Conservation (phyloP, 2,329 filamentous ascomycete genomes). For the Chaetothyriales sp. region DNA sequence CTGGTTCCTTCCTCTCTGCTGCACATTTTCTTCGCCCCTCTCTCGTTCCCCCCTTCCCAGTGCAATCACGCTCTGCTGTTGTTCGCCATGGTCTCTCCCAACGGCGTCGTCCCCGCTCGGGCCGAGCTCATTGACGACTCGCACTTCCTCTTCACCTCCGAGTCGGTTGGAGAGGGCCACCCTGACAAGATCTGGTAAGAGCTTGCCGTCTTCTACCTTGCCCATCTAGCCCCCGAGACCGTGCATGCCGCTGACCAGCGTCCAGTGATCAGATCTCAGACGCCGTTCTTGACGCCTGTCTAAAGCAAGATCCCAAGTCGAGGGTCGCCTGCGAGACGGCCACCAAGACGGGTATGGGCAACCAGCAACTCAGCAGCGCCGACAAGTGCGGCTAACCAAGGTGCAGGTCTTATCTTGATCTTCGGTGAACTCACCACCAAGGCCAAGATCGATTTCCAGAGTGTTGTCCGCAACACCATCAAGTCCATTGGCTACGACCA, state of each 20-base stretch:
- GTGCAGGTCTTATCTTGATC: slow-evolving; percentile 75
- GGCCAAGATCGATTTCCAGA: slow-evolving; percentile 92
- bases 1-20: slow-evolving; percentile 20
- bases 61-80: background rate
- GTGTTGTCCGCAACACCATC: slow-evolving; percentile 84
- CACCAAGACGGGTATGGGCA: slow-evolving; percentile 77
- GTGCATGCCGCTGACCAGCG: slow-evolving; percentile 6
- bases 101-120: background rate
- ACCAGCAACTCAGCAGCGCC: background rate
- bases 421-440: slow-evolving; percentile 98
- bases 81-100: background rate
- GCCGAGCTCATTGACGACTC: slow-evolving; percentile 8
- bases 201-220: slow-evolving; percentile 3
- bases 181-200: slow-evolving; percentile 82
- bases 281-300: slow-evolving; percentile 95
- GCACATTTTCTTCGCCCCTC: slow-evolving; percentile 19
- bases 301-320: slow-evolving; percentile 86
- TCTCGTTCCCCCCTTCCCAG: slow-evolving; percentile 4
- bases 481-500: slow-evolving; percentile 98
- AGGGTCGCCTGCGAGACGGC: slow-evolving; percentile 99
- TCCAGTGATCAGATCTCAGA: slow-evolving; percentile 85
- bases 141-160: slow-evolving; percentile 72
- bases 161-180: slow-evolving; percentile 81
- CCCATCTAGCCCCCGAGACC: background rate
- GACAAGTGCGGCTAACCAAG: slow-evolving; percentile 1